These are phyloP conservation scores for Dimargaris cristalligena DNA, from an alignment of 192 early-diverging fungal species.

Conservation along the genomic window DNA sequence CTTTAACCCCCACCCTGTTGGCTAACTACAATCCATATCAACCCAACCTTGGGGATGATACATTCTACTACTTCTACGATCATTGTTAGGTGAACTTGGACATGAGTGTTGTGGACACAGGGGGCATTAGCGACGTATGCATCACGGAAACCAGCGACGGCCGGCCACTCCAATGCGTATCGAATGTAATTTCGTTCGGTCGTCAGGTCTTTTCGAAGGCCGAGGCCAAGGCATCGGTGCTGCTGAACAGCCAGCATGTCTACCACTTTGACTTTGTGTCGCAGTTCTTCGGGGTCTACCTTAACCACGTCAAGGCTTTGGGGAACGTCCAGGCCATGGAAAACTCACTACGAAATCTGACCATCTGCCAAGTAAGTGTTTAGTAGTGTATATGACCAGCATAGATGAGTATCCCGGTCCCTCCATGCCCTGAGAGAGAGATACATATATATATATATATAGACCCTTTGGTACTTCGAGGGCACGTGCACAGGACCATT, in stretches of 20 bases:
- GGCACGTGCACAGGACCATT: background rate
- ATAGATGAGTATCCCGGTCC: too few relatives aligned
- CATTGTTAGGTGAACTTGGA: background rate
- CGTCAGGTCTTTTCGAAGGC: background rate
- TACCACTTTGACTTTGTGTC: slow-evolving; percentile 9
- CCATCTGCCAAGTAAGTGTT: background rate
- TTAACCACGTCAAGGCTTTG: background rate
- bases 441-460: too few relatives aligned
- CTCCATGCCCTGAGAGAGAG: too few relatives aligned
- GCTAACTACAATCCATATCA: too few relatives aligned
- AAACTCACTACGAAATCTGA: background rate
- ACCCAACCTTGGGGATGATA: too few relatives aligned
- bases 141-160: background rate
- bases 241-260: slow-evolving; percentile 6
- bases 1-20: too few relatives aligned
- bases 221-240: slow-evolving; percentile 6
- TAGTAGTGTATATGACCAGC: too few relatives aligned
- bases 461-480: too few relatives aligned
- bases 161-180: background rate
- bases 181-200: background rate
- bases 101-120: background rate
- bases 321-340: background rate
- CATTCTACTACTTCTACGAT: too few relatives aligned
- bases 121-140: background rate
- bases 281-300: background rate